Conservation (phyloP, 1,139 yeast species). For the Waltiozyma sp. region DNA sequence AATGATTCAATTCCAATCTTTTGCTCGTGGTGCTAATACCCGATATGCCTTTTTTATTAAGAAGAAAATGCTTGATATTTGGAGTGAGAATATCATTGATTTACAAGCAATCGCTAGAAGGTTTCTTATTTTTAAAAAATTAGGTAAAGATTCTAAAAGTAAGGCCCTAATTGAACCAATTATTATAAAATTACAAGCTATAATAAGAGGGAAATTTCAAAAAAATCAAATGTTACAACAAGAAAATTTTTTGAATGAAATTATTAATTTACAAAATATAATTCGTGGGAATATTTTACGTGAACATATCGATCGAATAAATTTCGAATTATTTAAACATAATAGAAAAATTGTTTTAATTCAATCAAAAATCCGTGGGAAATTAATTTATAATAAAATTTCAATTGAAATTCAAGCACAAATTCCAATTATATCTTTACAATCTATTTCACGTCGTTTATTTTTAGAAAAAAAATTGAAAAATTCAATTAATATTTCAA, state of each 20-base stretch:
- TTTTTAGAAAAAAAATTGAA: slow-evolving; percentile 8
- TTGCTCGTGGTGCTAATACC: slow-evolving; percentile 54
- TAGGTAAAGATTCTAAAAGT: slow-evolving; percentile 3
- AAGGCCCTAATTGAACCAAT: slow-evolving; percentile 6
- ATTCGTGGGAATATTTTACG: slow-evolving; percentile 14
- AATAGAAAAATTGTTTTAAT: slow-evolving; percentile 20
- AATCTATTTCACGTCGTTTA: slow-evolving; percentile 13
- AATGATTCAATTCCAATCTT: slow-evolving; percentile 40
- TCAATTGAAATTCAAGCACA: slow-evolving; percentile 4
- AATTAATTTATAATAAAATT: slow-evolving; percentile 2
- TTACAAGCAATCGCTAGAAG: slow-evolving; percentile 27
- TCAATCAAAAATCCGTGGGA: slow-evolving; percentile 26
- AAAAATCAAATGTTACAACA: slow-evolving; percentile 7
- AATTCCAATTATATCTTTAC: slow-evolving; percentile 11
- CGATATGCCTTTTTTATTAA: slow-evolving; percentile 55
- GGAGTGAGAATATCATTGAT: slow-evolving; percentile 35
- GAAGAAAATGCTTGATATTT: slow-evolving; percentile 46
- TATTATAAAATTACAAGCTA: slow-evolving; percentile 14
- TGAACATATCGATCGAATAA: slow-evolving; percentile 5
- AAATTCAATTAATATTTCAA: slow-evolving; percentile 13
- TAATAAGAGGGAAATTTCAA: slow-evolving; percentile 16
- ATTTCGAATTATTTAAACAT: slow-evolving; percentile 20
- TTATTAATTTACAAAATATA: slow-evolving; percentile 10
- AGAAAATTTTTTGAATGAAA: slow-evolving; percentile 7
- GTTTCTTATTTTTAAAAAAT: slow-evolving; percentile 6